Evolutionary conservation across 352 stramenopile genomes (phyloP), one percentile per base, ranked within the genome.

Genomic region (Stramenopiles sp.): DNA sequence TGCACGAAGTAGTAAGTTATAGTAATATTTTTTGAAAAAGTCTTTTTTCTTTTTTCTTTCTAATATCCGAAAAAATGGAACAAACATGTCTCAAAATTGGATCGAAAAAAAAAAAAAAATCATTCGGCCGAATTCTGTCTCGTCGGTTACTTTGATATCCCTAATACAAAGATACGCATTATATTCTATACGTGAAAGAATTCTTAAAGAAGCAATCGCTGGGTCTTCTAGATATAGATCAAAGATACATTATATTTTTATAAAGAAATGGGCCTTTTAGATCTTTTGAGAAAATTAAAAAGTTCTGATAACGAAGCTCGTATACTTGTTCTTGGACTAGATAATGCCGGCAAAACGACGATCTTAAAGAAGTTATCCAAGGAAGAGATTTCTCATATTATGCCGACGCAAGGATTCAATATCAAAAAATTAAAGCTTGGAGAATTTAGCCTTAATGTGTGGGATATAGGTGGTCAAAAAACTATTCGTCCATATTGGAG

Each of bases 361-460:
- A 88, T 91, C 49, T 59, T 92, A 19, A 92, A 91, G 63, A 85
- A 85, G 49, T 63, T 92, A 34, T 78, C 61, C 29, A 71, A 86
- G 43, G 73, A 92, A 45, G 73, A 87, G 47, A 85, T 86, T 47
- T 76, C 55, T 36, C 52, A 44, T 51, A 83, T 85, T 44, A 80
- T 75, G 61, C 68, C 71, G 2, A 87, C 70, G 26, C 68, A 87
- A 56, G 75, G 76, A 40, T 91, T 91, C 53, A 89, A 92, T 59
- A 74, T 92, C 49, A 89, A 91, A 58, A 83, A 61, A 28, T 51
- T 89, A n/a, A 66, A 83, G 53, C 64, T 81, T 41, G 62, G 83
- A 51, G 72, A 68, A 50, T 91, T 91, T 52, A 91, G 90, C 53
- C 66, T 93, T 36, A 91, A 93, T 52, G 70, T 92, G 40, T 93